These are phyloP conservation scores for Penicillium corylophilum DNA, from an alignment of 2,329 filamentous ascomycete genomes.

Conservation along the genomic window DNA sequence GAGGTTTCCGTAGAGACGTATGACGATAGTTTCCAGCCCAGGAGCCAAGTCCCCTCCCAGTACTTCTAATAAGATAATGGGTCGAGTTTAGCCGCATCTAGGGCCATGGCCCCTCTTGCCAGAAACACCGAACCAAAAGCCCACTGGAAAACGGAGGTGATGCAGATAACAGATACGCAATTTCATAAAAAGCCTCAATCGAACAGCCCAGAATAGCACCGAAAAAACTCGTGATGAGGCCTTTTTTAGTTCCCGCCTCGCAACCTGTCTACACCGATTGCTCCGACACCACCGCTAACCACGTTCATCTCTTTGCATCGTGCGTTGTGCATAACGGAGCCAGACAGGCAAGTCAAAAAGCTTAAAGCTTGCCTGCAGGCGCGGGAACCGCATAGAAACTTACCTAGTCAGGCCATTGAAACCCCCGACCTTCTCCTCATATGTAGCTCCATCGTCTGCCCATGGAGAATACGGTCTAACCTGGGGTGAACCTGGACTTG, in stretches of 20 bases:
- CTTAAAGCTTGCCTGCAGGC: constrained; percentile 18
- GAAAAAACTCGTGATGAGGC: neutral
- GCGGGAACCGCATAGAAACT: constrained; percentile 13
- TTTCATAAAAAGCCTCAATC: neutral
- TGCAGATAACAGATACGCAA: neutral
- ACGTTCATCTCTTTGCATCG: constrained; percentile 22
- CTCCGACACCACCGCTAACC: constrained; percentile 7
- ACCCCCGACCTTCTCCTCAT: neutral
- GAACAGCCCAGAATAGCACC: too few relatives aligned
- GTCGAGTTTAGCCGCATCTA: neutral
- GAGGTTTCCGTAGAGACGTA: neutral
- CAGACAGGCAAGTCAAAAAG: constrained; percentile 10
- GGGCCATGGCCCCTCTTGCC: neutral
- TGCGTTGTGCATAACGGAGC: constrained; percentile 3
- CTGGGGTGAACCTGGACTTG: constrained; percentile 14
- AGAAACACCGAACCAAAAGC: neutral
- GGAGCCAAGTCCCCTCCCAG: constrained; percentile 4
- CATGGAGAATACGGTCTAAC: constrained; percentile 13
- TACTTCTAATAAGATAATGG: neutral
- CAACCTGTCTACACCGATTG: neutral
- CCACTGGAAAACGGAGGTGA: neutral
- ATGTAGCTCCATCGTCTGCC: neutral
- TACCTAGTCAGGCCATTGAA: constrained; percentile 6
- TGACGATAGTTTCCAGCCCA: neutral
- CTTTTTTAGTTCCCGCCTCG: neutral